Evolutionary conservation across 2,329 filamentous ascomycete genomes (phyloP).

Genomic region (Metarhizium album): DNA sequence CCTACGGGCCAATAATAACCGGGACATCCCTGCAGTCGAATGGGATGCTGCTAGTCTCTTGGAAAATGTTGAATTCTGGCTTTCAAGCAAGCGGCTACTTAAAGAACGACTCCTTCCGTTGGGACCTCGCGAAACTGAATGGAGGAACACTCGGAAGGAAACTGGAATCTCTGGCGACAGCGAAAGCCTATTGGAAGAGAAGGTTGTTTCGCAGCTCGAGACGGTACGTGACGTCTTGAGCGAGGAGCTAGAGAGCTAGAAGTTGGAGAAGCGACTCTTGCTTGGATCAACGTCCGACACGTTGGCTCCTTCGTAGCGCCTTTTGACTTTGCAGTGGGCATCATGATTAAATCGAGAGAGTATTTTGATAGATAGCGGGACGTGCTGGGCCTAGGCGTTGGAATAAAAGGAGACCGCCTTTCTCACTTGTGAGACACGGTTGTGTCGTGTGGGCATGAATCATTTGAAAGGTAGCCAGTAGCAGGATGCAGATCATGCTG

Average conservation of each 20-base stretch:
- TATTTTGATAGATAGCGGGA: slow-evolving; percentile 2
- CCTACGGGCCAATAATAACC: slow-evolving; percentile 53
- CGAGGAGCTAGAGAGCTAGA: slow-evolving; percentile 34
- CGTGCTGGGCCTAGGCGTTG: slow-evolving; percentile 9
- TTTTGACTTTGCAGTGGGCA: background rate
- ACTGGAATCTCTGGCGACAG: slow-evolving; percentile 24
- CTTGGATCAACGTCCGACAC: background rate
- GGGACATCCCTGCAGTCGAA: slow-evolving; percentile 60
- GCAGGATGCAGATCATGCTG: background rate
- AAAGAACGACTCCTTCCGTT: slow-evolving; percentile 64
- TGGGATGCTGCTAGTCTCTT: slow-evolving; percentile 65
- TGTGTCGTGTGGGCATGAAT: background rate
- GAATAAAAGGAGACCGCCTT: slow-evolving; percentile 6
- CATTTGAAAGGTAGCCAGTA: background rate
- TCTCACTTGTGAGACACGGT: background rate
- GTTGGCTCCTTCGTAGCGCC: background rate
- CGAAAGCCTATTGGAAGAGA: slow-evolving; percentile 63
- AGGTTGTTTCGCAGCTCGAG: slow-evolving; percentile 59
- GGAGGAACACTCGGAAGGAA: slow-evolving; percentile 33
- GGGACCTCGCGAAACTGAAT: slow-evolving; percentile 60
- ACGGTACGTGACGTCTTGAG: slow-evolving; percentile 45
- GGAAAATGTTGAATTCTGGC: slow-evolving; percentile 76
- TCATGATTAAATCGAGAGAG: background rate
- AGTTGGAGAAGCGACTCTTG: slow-evolving; percentile 11
- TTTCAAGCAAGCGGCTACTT: slow-evolving; percentile 58